phyloP scores from a whole-genome alignment of 1,284 basidiomycete species.

The Sanghuangporus sanghuang region DNA sequence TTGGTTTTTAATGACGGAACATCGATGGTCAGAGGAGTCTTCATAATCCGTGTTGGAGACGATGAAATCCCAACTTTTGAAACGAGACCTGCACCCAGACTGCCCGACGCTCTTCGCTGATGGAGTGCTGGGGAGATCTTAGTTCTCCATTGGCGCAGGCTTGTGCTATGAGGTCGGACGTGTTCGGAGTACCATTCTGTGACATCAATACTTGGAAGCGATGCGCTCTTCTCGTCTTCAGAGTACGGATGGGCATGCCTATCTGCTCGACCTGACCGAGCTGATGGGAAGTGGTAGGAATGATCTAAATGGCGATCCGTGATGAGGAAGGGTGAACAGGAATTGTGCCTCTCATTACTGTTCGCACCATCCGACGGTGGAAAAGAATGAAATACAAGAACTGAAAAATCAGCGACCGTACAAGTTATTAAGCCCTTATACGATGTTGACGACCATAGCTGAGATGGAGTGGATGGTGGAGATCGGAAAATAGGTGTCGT shows the following conservation, averaged over 20 bases:
- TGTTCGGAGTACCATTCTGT: constrained; percentile 56
- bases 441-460: constrained; percentile 19
- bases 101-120: background rate
- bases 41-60: constrained; percentile 3
- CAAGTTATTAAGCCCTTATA: constrained; percentile 20
- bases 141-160: constrained; percentile 57
- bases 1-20: background rate
- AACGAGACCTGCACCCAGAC: constrained; percentile 6
- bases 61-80: constrained; percentile 14
- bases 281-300: constrained; percentile 35
- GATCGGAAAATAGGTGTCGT: background rate
- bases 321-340: constrained; percentile 55
- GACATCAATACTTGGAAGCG: constrained; percentile 50
- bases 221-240: constrained; percentile 23
- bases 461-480: background rate
- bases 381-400: constrained; percentile 39
- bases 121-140: constrained; percentile 21
- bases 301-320: constrained; percentile 52
- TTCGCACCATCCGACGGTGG: constrained; percentile 10
- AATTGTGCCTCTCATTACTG: constrained; percentile 22
- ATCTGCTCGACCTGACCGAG: constrained; percentile 29
- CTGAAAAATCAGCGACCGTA: constrained; percentile 45
- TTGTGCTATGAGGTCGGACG: constrained; percentile 38
- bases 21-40: background rate
- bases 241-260: constrained; percentile 31